A percentile compares a stretch with the other conserved stretches of the same genome.
These are phyloP conservation scores for Ophiosphaerella herpotricha DNA, from an alignment of 2,329 filamentous ascomycete genomes.

Conservation along the genomic window DNA sequence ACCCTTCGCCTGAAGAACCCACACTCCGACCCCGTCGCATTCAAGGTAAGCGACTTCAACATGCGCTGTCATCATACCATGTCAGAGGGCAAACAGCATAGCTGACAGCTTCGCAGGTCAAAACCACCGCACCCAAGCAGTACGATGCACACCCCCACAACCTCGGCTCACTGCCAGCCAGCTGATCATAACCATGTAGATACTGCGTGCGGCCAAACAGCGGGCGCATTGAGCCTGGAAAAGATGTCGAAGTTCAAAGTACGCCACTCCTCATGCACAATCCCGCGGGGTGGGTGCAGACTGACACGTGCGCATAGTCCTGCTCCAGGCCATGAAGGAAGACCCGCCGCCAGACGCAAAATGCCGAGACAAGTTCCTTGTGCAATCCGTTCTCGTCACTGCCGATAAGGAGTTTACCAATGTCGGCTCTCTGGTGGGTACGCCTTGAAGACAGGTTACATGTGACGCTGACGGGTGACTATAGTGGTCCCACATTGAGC, in stretches of 20 bases:
- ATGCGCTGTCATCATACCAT: conserved; percentile 1
- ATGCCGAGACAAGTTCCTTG: conserved; percentile 97
- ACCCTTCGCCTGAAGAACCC: conserved; percentile 63
- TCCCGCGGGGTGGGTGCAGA: conserved; percentile 15
- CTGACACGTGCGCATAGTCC: conserved; percentile 62
- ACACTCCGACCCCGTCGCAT: conserved; percentile 63
- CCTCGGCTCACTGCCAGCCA: conserved; percentile 11
- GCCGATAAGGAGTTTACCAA: conserved; percentile 83
- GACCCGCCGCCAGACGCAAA: conserved; percentile 84
- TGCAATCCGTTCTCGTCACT: conserved; percentile 85
- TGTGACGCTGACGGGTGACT: conserved; percentile 13
- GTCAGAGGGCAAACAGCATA: not conserved
- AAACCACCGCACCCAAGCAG: conserved; percentile 99
- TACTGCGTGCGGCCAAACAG: conserved; percentile 98
- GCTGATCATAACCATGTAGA: conserved; percentile 54
- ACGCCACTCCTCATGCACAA: conserved; percentile 37
- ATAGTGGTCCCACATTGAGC: conserved; percentile 77
- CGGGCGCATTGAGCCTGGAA: conserved; percentile 88
- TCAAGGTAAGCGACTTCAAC: conserved; percentile 59
- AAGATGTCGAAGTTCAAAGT: conserved; percentile 93
- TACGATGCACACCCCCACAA: conserved; percentile 56
- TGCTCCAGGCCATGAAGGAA: conserved; percentile 97
- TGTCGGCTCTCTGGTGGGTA: conserved; percentile 76
- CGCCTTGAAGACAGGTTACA: not conserved
- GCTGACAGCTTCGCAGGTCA: conserved; percentile 67